Conservation (phyloP, 129 eudicot species). For the Rutidosis leptorrhynchoides region DNA sequence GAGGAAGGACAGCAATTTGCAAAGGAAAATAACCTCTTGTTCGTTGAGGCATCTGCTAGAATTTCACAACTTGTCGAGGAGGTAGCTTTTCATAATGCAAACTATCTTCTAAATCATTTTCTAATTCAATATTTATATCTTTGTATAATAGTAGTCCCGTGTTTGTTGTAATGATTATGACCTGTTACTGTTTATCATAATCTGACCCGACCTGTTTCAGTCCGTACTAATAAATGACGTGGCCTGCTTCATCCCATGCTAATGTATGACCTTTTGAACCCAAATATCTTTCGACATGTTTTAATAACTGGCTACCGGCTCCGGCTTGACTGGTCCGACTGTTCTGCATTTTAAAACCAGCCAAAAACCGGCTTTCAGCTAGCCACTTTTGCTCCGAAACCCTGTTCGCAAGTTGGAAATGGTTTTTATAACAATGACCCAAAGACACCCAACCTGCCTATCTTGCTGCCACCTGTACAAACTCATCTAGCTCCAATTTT, state of each 20-base stretch:
- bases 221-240: background rate
- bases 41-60: conserved; percentile 86
- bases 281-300: background rate
- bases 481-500: background rate
- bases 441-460: too few relatives aligned
- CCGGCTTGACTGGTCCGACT: too few relatives aligned
- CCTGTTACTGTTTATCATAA: background rate
- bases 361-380: too few relatives aligned
- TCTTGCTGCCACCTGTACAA: background rate
- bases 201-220: background rate
- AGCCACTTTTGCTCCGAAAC: too few relatives aligned
- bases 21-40: conserved; percentile 77
- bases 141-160: background rate
- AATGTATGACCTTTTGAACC: background rate
- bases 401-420: too few relatives aligned
- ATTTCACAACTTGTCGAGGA: conserved; percentile 85
- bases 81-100: conserved; percentile 35
- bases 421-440: too few relatives aligned
- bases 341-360: too few relatives aligned
- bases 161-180: background rate
- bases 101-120: background rate
- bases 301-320: too few relatives aligned
- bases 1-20: conserved; percentile 96
- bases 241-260: too few relatives aligned
- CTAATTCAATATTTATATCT: background rate